These are phyloP conservation scores for Tulasnella sp. DNA, from an alignment of 768 basidiomycete species.

Conservation along the genomic window DNA sequence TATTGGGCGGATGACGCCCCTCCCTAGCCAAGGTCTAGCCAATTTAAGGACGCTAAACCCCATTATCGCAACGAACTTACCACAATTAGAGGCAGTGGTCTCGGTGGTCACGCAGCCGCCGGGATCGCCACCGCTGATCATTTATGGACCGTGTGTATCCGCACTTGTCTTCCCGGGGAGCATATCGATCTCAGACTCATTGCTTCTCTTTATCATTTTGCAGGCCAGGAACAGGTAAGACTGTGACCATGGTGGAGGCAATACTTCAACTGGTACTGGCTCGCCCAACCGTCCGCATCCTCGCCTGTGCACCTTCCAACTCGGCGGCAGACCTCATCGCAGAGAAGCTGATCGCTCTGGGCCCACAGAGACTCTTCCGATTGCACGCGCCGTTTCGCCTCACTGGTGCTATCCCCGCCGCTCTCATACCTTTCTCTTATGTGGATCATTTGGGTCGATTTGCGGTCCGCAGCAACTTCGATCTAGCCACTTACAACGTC, in stretches of 20 bases:
- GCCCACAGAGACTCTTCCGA: not conserved
- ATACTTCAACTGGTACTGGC: conserved; percentile 7
- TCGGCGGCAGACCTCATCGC: conserved; percentile 15
- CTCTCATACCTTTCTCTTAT: conserved; percentile 1
- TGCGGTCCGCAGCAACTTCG: not conserved
- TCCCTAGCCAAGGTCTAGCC: not conserved
- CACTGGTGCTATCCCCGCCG: not conserved
- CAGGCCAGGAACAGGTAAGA: conserved; percentile 16
- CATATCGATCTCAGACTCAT: too few relatives aligned
- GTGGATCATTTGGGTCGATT: not conserved
- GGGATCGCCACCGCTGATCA: conserved; percentile 1
- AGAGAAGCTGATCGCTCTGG: not conserved
- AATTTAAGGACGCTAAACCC: not conserved
- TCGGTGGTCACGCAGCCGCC: conserved; percentile 1
- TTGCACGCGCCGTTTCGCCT: not conserved
- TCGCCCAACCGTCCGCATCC: not conserved
- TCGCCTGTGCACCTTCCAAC: conserved; percentile 16
- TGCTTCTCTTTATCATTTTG: too few relatives aligned
- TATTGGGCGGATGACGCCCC: not conserved
- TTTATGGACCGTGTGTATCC: conserved; percentile 13
- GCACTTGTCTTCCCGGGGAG: too few relatives aligned
- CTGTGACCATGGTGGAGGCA: conserved; percentile 14
- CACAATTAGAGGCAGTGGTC: conserved; percentile 9
- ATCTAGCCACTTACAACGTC: not conserved
- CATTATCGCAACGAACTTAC: not conserved